Conservation (phyloP, 2,329 filamentous ascomycete species). For the Monosporascus sp. region DNA sequence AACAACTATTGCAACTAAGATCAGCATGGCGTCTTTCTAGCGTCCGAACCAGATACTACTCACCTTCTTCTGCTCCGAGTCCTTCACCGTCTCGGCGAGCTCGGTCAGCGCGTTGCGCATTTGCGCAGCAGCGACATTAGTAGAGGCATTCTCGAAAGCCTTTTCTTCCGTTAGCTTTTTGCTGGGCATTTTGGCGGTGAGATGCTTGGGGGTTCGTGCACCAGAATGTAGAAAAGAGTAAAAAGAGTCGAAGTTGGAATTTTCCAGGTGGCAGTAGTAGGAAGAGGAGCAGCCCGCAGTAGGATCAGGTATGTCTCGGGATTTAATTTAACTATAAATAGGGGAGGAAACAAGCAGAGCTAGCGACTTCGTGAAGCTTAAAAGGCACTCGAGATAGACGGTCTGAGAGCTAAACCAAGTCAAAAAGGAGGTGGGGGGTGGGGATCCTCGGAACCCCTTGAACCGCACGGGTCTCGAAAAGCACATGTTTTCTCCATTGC, state of each 20-base stretch:
- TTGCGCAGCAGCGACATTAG: constrained; percentile 94
- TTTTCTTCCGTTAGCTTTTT: constrained; percentile 40
- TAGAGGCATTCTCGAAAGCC: constrained; percentile 99
- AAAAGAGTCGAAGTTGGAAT: not conserved
- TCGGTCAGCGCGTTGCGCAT: constrained; percentile 97
- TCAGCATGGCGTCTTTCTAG: constrained; percentile 6
- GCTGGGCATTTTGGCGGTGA: not conserved
- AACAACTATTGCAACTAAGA: constrained; percentile 59
- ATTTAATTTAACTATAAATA: not conserved
- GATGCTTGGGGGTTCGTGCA: constrained; percentile 1
- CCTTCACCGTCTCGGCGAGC: constrained; percentile 83
- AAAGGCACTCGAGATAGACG: too few relatives aligned
- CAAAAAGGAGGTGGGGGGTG: too few relatives aligned
- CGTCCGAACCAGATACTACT: constrained; percentile 14
- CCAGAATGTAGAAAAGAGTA: constrained; percentile 1
- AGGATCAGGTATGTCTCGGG: not conserved
- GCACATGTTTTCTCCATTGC: too few relatives aligned
- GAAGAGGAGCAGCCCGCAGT: not conserved
- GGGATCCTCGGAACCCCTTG: too few relatives aligned
- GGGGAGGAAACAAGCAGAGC: not conserved
- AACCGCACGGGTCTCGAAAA: too few relatives aligned
- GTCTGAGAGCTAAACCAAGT: too few relatives aligned
- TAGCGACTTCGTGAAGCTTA: not conserved
- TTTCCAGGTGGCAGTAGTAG: too few relatives aligned
- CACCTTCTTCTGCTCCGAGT: constrained; percentile 80